A percentile compares a stretch with the other conserved stretches of the same genome.
These are phyloP conservation scores for Fusarium lateritium DNA, from an alignment of 2,329 filamentous ascomycete genomes.

Conservation along the genomic window DNA sequence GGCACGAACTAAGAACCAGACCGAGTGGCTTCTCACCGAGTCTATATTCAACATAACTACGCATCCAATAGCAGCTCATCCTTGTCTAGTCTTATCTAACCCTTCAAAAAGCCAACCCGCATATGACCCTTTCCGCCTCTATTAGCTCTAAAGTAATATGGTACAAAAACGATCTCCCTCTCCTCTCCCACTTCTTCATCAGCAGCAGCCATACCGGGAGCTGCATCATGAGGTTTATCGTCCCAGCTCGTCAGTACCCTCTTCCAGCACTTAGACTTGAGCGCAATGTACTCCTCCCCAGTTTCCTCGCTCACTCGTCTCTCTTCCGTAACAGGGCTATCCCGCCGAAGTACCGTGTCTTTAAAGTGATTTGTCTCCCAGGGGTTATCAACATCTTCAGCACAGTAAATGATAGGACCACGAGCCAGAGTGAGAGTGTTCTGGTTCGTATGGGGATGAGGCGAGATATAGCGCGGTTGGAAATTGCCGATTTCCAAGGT, in stretches of 20 bases:
- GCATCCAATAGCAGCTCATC: too few relatives aligned
- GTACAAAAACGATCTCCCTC: slow-evolving; percentile 10
- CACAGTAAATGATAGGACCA: slow-evolving; percentile 73
- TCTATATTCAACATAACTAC: not conserved
- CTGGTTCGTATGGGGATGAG: slow-evolving; percentile 71
- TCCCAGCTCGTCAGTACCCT: not conserved
- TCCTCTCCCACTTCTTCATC: not conserved
- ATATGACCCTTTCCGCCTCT: slow-evolving; percentile 33
- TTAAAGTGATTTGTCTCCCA: slow-evolving; percentile 40
- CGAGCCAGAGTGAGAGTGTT: slow-evolving; percentile 67
- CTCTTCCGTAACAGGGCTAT: slow-evolving; percentile 14
- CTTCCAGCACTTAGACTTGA: slow-evolving; percentile 30
- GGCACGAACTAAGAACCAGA: too few relatives aligned
- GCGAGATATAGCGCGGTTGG: slow-evolving; percentile 62
- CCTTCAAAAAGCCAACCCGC: slow-evolving; percentile 30
- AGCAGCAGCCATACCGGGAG: not conserved
- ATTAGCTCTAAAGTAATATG: slow-evolving; percentile 34
- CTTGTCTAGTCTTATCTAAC: not conserved
- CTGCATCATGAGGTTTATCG: rapidly evolving
- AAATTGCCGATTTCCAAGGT: slow-evolving; percentile 61
- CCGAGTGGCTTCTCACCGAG: not conserved
- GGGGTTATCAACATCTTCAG: slow-evolving; percentile 63
- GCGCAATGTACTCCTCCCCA: slow-evolving; percentile 23
- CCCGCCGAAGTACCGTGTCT: slow-evolving; percentile 6
- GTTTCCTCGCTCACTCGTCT: not conserved